phyloP scores from a whole-genome alignment of 1,284 basidiomycete species.

The Coniophora puteana region DNA sequence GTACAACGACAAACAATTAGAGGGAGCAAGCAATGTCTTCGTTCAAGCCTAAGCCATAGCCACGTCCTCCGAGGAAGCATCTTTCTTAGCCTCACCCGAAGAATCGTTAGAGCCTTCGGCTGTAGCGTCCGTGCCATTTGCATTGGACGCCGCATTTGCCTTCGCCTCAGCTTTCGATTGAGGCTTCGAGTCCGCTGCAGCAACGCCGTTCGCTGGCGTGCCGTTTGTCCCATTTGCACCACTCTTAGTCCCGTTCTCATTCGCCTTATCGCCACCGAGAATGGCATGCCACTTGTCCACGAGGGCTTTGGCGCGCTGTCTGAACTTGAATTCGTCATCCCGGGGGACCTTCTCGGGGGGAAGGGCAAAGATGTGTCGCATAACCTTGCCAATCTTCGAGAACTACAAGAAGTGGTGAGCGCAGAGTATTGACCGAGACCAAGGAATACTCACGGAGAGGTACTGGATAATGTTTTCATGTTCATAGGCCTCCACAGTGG shows the following conservation, averaged over 20 bases:
- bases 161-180: slow-evolving; percentile 17
- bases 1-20: slow-evolving; percentile 6
- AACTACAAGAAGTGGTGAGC: slow-evolving; percentile 43
- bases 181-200: slow-evolving; percentile 12
- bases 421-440: slow-evolving; percentile 15
- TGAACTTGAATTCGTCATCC: slow-evolving; percentile 86
- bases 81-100: too few species aligned
- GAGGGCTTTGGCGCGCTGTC: slow-evolving; percentile 69
- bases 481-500: slow-evolving; percentile 79
- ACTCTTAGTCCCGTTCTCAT: slow-evolving; percentile 29
- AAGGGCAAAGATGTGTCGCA: slow-evolving; percentile 88
- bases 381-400: slow-evolving; percentile 98
- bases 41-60: slow-evolving; percentile 44
- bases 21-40: slow-evolving; percentile 6
- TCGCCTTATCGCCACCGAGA: slow-evolving; percentile 44
- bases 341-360: slow-evolving; percentile 66
- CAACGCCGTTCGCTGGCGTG: slow-evolving; percentile 18
- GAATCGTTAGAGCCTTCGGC: too few species aligned
- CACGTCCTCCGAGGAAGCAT: slow-evolving; percentile 37
- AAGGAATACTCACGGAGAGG: slow-evolving; percentile 54
- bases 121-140: slow-evolving; percentile 23
- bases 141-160: slow-evolving; percentile 18
- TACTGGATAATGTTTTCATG: slow-evolving; percentile 85
- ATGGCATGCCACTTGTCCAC: slow-evolving; percentile 76
- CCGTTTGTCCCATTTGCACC: slow-evolving; percentile 24